phyloP scores from a whole-genome alignment of 2,329 filamentous ascomycete genomes.

The Alternaria sp. region DNA sequence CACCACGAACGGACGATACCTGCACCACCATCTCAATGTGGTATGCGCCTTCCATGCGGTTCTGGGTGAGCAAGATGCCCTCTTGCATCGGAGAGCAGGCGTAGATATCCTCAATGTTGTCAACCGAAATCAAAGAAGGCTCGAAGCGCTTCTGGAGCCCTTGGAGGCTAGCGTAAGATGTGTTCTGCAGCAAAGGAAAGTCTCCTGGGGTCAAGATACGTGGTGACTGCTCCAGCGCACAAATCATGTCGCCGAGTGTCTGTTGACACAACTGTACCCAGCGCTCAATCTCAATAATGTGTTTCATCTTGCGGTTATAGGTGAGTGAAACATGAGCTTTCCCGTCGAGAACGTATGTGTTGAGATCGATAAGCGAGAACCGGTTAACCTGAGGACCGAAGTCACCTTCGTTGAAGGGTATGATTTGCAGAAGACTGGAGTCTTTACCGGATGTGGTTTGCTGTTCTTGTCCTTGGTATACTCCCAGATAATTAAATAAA shows the following conservation, averaged over 20 bases:
- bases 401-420: slow-evolving; percentile 4
- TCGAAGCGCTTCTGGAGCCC: slow-evolving; percentile 21
- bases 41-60: slow-evolving; percentile 3
- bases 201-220: slow-evolving; percentile 23
- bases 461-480: slow-evolving; percentile 55
- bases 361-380: slow-evolving; percentile 23
- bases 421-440: slow-evolving; percentile 44
- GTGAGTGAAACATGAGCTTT: slow-evolving; percentile 16
- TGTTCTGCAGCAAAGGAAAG: slow-evolving; percentile 29
- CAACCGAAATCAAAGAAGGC: slow-evolving; percentile 7
- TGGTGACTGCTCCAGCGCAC: slow-evolving; percentile 17
- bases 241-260: slow-evolving; percentile 23
- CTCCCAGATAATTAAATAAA: slow-evolving; percentile 63
- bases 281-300: slow-evolving; percentile 19
- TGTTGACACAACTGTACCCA: slow-evolving; percentile 28
- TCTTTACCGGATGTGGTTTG: slow-evolving; percentile 34
- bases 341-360: slow-evolving; percentile 16
- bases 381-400: slow-evolving; percentile 12
- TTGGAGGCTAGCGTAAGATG: slow-evolving; percentile 16
- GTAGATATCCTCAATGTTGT: slow-evolving; percentile 26
- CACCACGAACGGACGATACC: not conserved
- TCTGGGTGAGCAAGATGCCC: slow-evolving; percentile 16
- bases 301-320: slow-evolving; percentile 25
- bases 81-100: slow-evolving; percentile 25
- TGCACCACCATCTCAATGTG: not conserved